Percentiles rank a stretch among this genome's conserved stretches.
Evolutionary conservation across 345 rosid species (phyloP).

Genomic region (Aethionema arabicum): DNA sequence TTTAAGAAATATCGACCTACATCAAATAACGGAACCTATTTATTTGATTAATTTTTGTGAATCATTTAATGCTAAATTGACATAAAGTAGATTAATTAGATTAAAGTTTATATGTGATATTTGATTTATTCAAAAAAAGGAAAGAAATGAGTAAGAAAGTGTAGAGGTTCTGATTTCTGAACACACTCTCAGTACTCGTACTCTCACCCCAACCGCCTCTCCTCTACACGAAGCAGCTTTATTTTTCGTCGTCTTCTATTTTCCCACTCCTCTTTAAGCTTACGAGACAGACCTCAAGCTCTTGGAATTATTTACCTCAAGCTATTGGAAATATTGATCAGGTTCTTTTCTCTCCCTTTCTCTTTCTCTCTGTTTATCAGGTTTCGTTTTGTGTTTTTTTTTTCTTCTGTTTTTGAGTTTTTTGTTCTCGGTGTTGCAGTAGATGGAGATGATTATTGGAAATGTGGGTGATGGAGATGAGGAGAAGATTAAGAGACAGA

Average conservation of each 20-base stretch:
- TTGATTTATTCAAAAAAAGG: too few relatives aligned
- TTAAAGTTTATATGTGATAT: too few relatives aligned
- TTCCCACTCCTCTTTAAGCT: not conserved
- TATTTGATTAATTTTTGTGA: too few relatives aligned
- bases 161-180: too few relatives aligned
- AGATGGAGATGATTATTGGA: not conserved
- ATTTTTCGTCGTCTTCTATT: not conserved
- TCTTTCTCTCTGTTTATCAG: not conserved
- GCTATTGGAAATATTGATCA: not conserved
- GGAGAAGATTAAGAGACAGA: slow-evolving; percentile 10
- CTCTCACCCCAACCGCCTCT: not conserved
- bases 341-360: not conserved
- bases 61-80: too few relatives aligned
- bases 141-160: too few relatives aligned
- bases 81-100: too few relatives aligned
- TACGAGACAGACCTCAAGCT: not conserved
- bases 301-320: not conserved
- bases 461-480: slow-evolving; percentile 7
- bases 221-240: not conserved
- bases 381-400: not conserved
- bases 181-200: too few relatives aligned
- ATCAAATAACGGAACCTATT: too few relatives aligned
- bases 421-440: not conserved
- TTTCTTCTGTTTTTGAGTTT: not conserved
- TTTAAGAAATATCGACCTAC: too few relatives aligned